Evolutionary conservation across 2,329 filamentous ascomycete genomes (phyloP), one percentile per base, ranked within the genome.

Genomic region (Aspergillus niger): DNA sequence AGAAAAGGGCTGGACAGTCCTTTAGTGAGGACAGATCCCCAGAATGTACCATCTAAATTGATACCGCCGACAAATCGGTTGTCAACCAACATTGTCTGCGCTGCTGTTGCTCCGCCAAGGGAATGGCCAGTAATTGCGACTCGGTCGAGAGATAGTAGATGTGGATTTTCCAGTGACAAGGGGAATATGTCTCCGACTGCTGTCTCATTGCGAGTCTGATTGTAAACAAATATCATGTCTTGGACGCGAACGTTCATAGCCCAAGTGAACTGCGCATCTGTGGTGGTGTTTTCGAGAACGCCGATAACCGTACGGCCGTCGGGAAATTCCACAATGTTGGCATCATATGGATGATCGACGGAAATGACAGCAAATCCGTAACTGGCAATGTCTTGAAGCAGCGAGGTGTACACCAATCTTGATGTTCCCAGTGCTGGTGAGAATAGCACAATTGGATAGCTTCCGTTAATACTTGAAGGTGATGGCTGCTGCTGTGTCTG

Each of bases 301-400:
- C 50, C 59, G 36, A 62, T 24, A 7, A 69, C 50, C 2, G 58
- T 48, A 17, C 32, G 32, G n/a, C 65, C 68, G 43, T 76, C 67
- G 0, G 74, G 72, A 20, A 72, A 77, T 26, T 71, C 69, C 6
- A 77, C 69, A 17, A 76, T 69, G 8, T 69, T 63, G 0, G 68
- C 66, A 61, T 77, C 75, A 51, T 75, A 74, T 3, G 75, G 71
- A 53, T 77, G 75, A 51, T 77, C 75, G 22, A 77, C 62, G 4
- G 72, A 70, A 3, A 77, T 62, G 10, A 77, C 72, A 3, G 67
- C 65, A 54, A 74, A 77, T 5, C 76, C 76, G 3, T 63, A 28
- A 49, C 74, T 77, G 8, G 76, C 69, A 2, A 77, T 58, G 28
- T 68, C 62, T 58, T 74, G 69, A 15, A 70, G 70, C 8, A 75